These are phyloP conservation scores for Botrytis aclada DNA, from an alignment of 2,329 filamentous ascomycete species.

Conservation along the genomic window DNA sequence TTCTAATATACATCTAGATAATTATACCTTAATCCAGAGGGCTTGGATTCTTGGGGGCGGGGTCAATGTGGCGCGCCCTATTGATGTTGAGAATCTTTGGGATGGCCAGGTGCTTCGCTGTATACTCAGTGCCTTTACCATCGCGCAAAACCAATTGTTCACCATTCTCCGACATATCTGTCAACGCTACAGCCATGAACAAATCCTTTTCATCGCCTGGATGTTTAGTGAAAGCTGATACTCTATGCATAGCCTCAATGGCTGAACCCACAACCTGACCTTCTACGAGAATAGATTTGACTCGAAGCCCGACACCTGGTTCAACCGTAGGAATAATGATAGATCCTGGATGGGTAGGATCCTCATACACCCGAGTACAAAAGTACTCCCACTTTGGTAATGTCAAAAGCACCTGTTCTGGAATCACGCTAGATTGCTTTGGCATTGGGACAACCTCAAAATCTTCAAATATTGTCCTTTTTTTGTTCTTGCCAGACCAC, in stretches of 20 bases:
- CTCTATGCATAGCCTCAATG: slow-evolving; percentile 14
- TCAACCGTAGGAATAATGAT: slow-evolving; percentile 21
- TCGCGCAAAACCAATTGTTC: slow-evolving; percentile 3
- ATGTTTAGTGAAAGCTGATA: not conserved
- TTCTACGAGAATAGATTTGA: slow-evolving; percentile 25
- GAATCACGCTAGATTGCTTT: not conserved
- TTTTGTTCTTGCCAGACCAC: slow-evolving; percentile 24
- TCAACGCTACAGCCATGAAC: slow-evolving; percentile 10
- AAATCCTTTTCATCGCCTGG: not conserved
- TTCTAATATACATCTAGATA: slow-evolving; percentile 7
- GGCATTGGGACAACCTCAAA: slow-evolving; percentile 23
- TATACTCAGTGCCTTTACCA: not conserved
- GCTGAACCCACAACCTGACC: slow-evolving; percentile 22
- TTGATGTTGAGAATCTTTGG: not conserved
- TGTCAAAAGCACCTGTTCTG: slow-evolving; percentile 3
- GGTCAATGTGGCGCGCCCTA: not conserved
- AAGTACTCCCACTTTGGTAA: not conserved
- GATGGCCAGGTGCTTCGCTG: not conserved
- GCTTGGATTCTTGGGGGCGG: not conserved
- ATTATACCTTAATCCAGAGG: not conserved
- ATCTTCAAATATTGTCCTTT: slow-evolving; percentile 31
- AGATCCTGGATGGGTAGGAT: slow-evolving; percentile 10
- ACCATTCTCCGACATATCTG: slow-evolving; percentile 6
- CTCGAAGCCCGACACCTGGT: slow-evolving; percentile 15
- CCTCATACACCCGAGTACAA: slow-evolving; percentile 23